These are phyloP conservation scores for Cajanus cajan DNA, from an alignment of 306 rosid genomes.

Conservation along the genomic window DNA sequence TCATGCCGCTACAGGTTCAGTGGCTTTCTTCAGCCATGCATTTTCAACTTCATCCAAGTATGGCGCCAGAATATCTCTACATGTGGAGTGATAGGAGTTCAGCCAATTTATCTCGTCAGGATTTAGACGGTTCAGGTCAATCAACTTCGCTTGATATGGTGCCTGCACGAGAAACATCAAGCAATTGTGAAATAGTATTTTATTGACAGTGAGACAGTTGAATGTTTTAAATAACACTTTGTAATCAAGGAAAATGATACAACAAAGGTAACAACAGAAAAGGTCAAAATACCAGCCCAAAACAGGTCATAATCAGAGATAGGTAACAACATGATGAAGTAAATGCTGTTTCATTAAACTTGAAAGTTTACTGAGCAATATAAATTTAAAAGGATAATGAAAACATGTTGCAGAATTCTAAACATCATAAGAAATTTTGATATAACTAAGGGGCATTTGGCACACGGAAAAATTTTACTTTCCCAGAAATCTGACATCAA, in stretches of 20 bases:
- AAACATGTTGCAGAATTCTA: not conserved
- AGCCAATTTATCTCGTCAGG: constrained; percentile 83
- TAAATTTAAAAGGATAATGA: not conserved
- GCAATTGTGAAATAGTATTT: constrained; percentile 2
- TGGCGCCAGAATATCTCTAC: constrained; percentile 71
- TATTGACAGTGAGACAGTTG: not conserved
- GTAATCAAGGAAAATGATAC: not conserved
- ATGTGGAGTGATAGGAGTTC: constrained; percentile 75
- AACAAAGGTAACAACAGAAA: too few relatives aligned
- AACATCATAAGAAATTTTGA: not conserved
- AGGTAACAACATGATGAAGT: not conserved
- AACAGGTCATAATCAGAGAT: not conserved
- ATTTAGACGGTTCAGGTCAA: constrained; percentile 60
- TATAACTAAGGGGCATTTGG: too few relatives aligned
- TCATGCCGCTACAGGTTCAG: constrained; percentile 66
- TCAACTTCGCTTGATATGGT: constrained; percentile 86
- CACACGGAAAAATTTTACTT: too few relatives aligned
- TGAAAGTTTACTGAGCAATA: not conserved
- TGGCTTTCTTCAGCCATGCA: constrained; percentile 86
- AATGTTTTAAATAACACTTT: not conserved
- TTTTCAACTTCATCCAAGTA: constrained; percentile 68
- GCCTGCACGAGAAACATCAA: constrained; percentile 55
- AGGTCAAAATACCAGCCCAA: too few relatives aligned
- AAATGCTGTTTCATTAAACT: not conserved
- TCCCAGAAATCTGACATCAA: too few relatives aligned